Evolutionary conservation across 148 eudicot species (phyloP), one percentile per base, ranked within the genome.

Genomic region (Selenicereus undatus): DNA sequence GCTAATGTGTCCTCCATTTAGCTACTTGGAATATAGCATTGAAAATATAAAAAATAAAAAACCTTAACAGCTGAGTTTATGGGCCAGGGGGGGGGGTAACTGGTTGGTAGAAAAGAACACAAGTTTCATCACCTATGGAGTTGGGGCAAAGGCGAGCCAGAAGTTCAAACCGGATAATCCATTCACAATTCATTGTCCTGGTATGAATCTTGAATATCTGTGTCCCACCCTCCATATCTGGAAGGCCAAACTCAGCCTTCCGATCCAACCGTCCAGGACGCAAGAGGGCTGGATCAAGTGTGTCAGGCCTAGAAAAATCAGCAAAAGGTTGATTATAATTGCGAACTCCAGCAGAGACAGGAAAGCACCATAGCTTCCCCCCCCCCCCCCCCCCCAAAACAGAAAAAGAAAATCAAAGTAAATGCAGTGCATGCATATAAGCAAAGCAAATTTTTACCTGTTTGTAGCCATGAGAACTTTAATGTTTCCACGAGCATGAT

Each of bases 391-490:
- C 32, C 32, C 32, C 32, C 14, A 1, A 45, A 12, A 0, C 43
- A 36, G 42, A 10, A 39, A 10, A 11, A 20, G 20, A 56, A 16
- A 20, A 56, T 12, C 2, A 27, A 12, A 39, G 27, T 42, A n/a
- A 17, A 29, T 29, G 8, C 30, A 39, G 51, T 72, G 48, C 42
- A 30, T 30, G 20, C 21, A 71, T 72, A 74, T 14, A 13, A 48
- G 35, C 43, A 73, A 39, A 73, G 62, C 32, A 73, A 32, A 35
- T 26, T 24, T 24, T 35, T 76, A 95, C 98, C 97, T 89, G 86
- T 92, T 95, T 80, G 98, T 93, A 54, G 97, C 98, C 98, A 95
- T 95, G 27, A 95, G 93, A 71, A 95, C 98, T 82, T 95, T 95
- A 52, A 95, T 92, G 87, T 95, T 95, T 52, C 99, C 95, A 56